Evolutionary conservation across 1,284 basidiomycete species (phyloP).

Genomic region (Tilletiaria anomala): DNA sequence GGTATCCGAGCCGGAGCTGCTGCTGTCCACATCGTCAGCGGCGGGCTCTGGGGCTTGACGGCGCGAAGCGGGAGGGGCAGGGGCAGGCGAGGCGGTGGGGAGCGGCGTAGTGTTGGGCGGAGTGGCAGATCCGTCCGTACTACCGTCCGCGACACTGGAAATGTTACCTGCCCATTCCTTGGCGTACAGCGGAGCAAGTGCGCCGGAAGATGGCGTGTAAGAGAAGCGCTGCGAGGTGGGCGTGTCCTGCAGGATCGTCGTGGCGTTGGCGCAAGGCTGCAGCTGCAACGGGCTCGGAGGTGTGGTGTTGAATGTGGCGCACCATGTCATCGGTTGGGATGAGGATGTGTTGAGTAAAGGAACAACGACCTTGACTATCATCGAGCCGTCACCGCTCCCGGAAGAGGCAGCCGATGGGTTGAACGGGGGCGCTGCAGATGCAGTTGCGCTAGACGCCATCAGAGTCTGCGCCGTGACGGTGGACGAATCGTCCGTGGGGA

Average conservation of each 20-base stretch:
- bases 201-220: background rate
- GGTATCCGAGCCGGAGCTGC: no score
- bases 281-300: constrained; percentile 1
- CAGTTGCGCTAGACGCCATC: background rate
- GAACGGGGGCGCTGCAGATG: background rate
- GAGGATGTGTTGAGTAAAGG: constrained; percentile 1
- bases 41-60: no score
- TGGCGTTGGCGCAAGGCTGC: constrained; percentile 1
- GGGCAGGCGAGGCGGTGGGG: no score
- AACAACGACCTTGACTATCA: constrained; percentile 1
- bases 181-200: background rate
- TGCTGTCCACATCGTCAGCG: no score
- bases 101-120: no score
- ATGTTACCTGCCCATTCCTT: no score
- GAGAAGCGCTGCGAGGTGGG: background rate
- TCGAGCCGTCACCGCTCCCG: no score
- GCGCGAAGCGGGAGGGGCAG: no score
- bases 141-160: no score
- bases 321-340: constrained; percentile 1
- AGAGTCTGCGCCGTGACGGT: background rate
- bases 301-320: constrained; percentile 2
- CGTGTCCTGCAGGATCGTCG: background rate
- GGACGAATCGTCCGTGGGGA: constrained; percentile 3
- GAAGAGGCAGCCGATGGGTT: no score
- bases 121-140: no score